Base-by-base conservation (phyloP, 805 yeast species). In the Lachancea lanzarotensis region DNA sequence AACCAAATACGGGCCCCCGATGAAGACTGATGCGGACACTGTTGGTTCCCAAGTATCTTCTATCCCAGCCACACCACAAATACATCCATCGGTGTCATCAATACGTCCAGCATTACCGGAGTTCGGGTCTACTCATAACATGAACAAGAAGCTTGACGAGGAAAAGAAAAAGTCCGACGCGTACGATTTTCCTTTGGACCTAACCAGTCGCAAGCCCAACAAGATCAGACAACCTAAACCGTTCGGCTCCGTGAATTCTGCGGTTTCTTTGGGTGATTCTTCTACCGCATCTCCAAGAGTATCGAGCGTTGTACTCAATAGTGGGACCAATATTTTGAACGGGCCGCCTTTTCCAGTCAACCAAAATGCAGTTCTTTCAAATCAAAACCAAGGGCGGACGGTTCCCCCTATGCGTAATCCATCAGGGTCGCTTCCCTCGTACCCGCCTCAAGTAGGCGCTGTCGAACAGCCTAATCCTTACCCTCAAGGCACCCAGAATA, bases 151-250 rank as follows among this genome's bases (percentile, higher is more conserved):
- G 38, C 56, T 78, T 15, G 69, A 68, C 43, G 64, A 62, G n/a
- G 68, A 68, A 33, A 80, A 81, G 60, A 74, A 75, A 53, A 81
- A 78, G 57, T 75, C 81, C n/a, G 87, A 82, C 64, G 88, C 89
- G 0, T 84, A 82, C 53, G 93, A 84, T 56, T 82, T 84, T 55
- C 91, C 91, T 1, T 65, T 69, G 17, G 78, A 71, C 37, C 58
- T 84, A 36, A 63, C 82, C 11, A 65, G 73, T 1, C 69, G 66
- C 18, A 69, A 55, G 54, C 50, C 45, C 48, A 46, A 49, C 19
- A 59, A 54, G 32, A 52, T 52, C 35, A 67, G 46, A 50, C 70
- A 60, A 66, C 75, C 55, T 54, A 73, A 51, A 50, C 73, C 59
- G 37, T 76, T 59, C 42, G 62, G 52, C 25, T 67, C 54, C 43